phyloP scores from a whole-genome alignment of 495 filamentous ascomycete genomes.

The Pseudotulostoma volvatum region DNA sequence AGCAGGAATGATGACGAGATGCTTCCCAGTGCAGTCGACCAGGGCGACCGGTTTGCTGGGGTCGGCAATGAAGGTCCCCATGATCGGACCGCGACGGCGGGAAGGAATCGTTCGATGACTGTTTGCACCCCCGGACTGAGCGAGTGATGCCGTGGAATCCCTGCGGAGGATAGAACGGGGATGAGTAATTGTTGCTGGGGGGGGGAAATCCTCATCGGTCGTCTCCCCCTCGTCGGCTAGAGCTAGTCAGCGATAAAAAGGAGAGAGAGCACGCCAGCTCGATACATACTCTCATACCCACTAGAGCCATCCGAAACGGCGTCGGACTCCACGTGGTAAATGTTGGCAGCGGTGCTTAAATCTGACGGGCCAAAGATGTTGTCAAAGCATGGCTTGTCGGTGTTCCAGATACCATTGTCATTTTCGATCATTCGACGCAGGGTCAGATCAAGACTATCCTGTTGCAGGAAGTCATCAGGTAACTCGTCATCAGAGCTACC shows the following conservation, averaged over 20 bases:
- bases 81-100: constrained; percentile 38
- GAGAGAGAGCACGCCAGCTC: constrained; percentile 5
- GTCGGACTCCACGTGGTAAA: constrained; percentile 36
- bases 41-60: constrained; percentile 58
- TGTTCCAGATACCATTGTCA: constrained; percentile 30
- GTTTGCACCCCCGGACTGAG: constrained; percentile 26
- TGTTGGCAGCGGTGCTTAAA: constrained; percentile 27
- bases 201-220: constrained; percentile 64
- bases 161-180: constrained; percentile 41
- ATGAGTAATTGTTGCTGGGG: constrained; percentile 35
- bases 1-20: constrained; percentile 49
- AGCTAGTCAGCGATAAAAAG: constrained; percentile 34
- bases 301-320: constrained; percentile 45
- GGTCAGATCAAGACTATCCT: constrained; percentile 49
- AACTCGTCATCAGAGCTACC: constrained; percentile 41
- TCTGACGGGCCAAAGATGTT: constrained; percentile 30
- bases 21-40: constrained; percentile 50
- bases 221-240: constrained; percentile 68
- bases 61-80: constrained; percentile 37
- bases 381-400: constrained; percentile 28
- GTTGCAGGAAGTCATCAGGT: constrained; percentile 55
- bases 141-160: constrained; percentile 32
- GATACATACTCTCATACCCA: constrained; percentile 58
- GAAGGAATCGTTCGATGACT: constrained; percentile 33
- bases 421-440: constrained; percentile 55